Evolutionary conservation across 164 flowering plant genomes (phyloP), one percentile per base, ranked within the genome.

Genomic region (Taxillus chinensis): DNA sequence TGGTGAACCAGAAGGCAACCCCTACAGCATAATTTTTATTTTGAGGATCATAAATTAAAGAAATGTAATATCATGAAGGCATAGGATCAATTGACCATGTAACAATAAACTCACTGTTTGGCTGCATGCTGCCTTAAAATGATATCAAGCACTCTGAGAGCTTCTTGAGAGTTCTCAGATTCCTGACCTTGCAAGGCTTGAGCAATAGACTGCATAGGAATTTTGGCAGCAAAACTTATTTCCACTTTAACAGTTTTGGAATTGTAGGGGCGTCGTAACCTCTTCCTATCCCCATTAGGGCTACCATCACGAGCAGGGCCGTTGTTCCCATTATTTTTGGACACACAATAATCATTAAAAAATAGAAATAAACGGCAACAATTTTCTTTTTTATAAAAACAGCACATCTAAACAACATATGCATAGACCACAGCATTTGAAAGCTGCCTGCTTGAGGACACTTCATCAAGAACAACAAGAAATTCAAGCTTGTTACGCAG

Each of bases 1-100:
- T 92, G 98, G 0, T 96, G 82, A 7, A 93, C 98, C 41, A 95
- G 90, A 12, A 91, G 87, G 68, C 97, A 95, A 17, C 97, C 96
- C 80, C 99, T 95, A 74, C 38, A 62, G 43, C n/a, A 70, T 13
- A 68, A 27, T 27, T 27, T 27, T 27, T 27, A 27, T 27, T 27
- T 27, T 27, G 2, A 27, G 27, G 27, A 27, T 27, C 27, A 27
- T 27, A 27, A 27, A 27, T 27, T 8, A n/a, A 15, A 58, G 16
- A 10, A 59, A 7, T 4, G 0, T 14, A 5, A n/a, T n/a, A n/a
- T n/a, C n/a, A n/a, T n/a, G n/a, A n/a, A 39, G 14, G 40, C 5
- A 60, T 7, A 39, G 14, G 5, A 3, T 45, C 41, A 17, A 7
- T 6, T 39, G 13, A 4, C 1, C 51, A 43, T 27, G 8, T 16